These are phyloP conservation scores for Mangifera indica DNA, from an alignment of 345 rosid genomes.

Conservation along the genomic window DNA sequence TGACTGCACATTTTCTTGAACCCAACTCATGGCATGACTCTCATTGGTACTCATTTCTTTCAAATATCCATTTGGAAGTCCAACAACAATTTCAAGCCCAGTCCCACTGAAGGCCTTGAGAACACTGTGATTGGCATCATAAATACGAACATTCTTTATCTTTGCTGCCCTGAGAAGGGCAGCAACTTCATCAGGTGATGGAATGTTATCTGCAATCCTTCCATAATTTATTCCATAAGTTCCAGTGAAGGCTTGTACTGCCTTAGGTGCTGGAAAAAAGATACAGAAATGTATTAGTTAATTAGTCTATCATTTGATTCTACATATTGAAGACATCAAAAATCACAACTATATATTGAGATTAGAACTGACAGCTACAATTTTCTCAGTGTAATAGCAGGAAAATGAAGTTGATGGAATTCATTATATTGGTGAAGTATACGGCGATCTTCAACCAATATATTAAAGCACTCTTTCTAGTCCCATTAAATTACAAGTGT, in stretches of 20 bases:
- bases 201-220: slow-evolving; percentile 88
- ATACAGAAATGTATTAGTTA: background rate
- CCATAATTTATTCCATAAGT: slow-evolving; percentile 97
- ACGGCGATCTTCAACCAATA: background rate
- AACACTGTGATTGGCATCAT: slow-evolving; percentile 81
- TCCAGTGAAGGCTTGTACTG: slow-evolving; percentile 67
- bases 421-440: background rate
- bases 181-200: slow-evolving; percentile 85
- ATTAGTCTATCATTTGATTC: slow-evolving; percentile 16
- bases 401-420: background rate
- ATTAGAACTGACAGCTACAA: background rate
- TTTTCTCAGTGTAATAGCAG: background rate
- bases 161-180: slow-evolving; percentile 73
- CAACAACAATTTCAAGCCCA: slow-evolving; percentile 82
- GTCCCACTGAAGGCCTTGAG: slow-evolving; percentile 86
- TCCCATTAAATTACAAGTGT: background rate
- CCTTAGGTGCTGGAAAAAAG: slow-evolving; percentile 37
- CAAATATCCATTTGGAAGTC: slow-evolving; percentile 69
- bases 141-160: slow-evolving; percentile 84
- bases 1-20: slow-evolving; percentile 75
- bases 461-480: background rate
- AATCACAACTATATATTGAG: background rate
- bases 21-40: slow-evolving; percentile 82
- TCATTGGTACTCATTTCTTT: slow-evolving; percentile 70
- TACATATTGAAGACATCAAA: background rate